Evolutionary conservation across 2,329 filamentous ascomycete genomes (phyloP).

Genomic region (Myriosclerotinia scirpicola): DNA sequence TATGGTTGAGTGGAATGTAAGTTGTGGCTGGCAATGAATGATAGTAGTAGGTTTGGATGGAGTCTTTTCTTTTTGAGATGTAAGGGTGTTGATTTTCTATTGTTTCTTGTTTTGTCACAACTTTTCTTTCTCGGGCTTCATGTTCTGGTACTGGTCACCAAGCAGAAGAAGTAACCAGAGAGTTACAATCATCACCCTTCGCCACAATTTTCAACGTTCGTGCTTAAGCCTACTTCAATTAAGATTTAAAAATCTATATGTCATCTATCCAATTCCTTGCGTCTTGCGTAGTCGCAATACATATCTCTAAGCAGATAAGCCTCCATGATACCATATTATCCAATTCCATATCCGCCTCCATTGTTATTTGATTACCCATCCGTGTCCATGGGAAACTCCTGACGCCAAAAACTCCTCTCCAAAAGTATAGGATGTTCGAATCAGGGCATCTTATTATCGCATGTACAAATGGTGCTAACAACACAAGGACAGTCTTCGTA

Average conservation of each 20-base stretch:
- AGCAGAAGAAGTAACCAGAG: neutral
- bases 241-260: neutral
- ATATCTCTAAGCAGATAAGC: neutral
- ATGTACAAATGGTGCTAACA: too few species aligned
- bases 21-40: neutral
- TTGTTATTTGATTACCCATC: neutral
- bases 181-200: neutral
- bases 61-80: neutral
- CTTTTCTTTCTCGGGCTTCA: neutral
- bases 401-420: neutral
- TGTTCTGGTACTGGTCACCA: neutral
- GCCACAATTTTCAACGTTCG: neutral
- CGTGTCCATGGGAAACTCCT: too few species aligned
- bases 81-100: neutral
- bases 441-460: neutral
- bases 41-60: neutral
- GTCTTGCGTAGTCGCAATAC: conserved; percentile 15
- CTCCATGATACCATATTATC: neutral
- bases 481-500: too few species aligned
- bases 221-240: neutral
- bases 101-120: neutral
- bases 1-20: neutral
- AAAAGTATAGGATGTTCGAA: neutral
- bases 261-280: neutral
- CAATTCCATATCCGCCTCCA: neutral